Conservation (phyloP, 2,329 filamentous ascomycete genomes). For the Fusarium vanettenii region DNA sequence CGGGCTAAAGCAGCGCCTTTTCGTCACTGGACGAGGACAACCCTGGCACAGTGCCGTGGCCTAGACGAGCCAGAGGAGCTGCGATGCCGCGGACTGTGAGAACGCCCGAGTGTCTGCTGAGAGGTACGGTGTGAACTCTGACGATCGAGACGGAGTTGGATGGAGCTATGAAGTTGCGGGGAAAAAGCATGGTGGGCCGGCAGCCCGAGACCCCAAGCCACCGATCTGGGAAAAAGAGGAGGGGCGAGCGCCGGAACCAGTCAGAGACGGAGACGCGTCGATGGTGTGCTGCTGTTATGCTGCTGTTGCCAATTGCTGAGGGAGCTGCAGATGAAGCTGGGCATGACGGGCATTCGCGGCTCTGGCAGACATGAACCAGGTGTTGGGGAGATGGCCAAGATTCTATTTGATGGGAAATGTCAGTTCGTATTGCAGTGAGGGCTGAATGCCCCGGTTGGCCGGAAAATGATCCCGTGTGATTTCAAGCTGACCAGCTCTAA, state of each 20-base stretch:
- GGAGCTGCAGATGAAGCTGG: background rate
- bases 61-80: background rate
- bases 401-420: background rate
- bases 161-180: conserved; percentile 38
- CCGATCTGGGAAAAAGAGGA: conserved; percentile 33
- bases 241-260: conserved; percentile 24
- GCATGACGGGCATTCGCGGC: background rate
- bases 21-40: conserved; percentile 31
- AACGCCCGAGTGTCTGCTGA: conserved; percentile 25
- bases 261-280: conserved; percentile 18
- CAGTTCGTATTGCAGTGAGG: background rate
- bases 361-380: background rate
- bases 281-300: conserved; percentile 18
- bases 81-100: conserved; percentile 37
- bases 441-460: background rate
- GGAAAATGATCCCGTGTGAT: background rate
- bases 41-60: conserved; percentile 29
- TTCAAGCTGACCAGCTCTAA: conserved; percentile 16
- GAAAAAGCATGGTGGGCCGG: conserved; percentile 39
- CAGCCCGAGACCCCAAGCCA: conserved; percentile 35
- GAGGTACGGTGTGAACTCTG: conserved; percentile 45
- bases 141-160: conserved; percentile 44
- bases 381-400: background rate
- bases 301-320: conserved; percentile 10
- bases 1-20: conserved; percentile 37